Evolutionary conservation across 495 filamentous ascomycete species (phyloP).

Genomic region (Podospora didyma): DNA sequence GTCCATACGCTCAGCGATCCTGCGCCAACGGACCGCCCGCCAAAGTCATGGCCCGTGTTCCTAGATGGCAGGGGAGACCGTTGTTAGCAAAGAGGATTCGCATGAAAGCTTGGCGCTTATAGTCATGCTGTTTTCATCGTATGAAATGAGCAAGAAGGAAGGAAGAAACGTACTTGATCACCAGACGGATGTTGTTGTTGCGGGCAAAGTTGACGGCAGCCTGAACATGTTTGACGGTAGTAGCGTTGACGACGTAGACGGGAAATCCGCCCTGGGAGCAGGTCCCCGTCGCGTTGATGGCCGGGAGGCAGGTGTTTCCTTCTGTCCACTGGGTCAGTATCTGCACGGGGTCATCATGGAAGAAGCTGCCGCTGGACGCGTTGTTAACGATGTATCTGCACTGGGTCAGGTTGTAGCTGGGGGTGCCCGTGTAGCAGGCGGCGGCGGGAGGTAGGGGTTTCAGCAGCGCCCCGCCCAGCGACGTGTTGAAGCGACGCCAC

Average conservation of each 20-base stretch:
- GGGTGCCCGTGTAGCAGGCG: constrained; percentile 48
- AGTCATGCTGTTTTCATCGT: too few relatives aligned
- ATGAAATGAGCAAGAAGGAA: too few relatives aligned
- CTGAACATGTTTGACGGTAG: constrained; percentile 50
- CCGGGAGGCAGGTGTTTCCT: constrained; percentile 38
- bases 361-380: constrained; percentile 25
- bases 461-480: constrained; percentile 44
- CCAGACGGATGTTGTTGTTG: constrained; percentile 52
- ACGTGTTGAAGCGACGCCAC: constrained; percentile 44
- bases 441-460: constrained; percentile 49
- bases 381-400: constrained; percentile 32
- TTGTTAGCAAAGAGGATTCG: background rate
- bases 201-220: constrained; percentile 58
- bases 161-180: constrained; percentile 56
- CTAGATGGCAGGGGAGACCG: constrained; percentile 45
- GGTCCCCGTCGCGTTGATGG: constrained; percentile 26
- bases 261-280: constrained; percentile 58
- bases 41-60: constrained; percentile 67
- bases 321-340: constrained; percentile 32
- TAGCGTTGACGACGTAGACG: constrained; percentile 55
- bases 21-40: constrained; percentile 48
- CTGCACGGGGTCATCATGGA: constrained; percentile 31
- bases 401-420: constrained; percentile 36
- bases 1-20: constrained; percentile 59
- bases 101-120: constrained; percentile 43